A percentile compares a stretch with the other conserved stretches of the same genome.
Evolutionary conservation across 2,329 filamentous ascomycete genomes (phyloP).

Genomic region (Phyllosticta citriasiana): DNA sequence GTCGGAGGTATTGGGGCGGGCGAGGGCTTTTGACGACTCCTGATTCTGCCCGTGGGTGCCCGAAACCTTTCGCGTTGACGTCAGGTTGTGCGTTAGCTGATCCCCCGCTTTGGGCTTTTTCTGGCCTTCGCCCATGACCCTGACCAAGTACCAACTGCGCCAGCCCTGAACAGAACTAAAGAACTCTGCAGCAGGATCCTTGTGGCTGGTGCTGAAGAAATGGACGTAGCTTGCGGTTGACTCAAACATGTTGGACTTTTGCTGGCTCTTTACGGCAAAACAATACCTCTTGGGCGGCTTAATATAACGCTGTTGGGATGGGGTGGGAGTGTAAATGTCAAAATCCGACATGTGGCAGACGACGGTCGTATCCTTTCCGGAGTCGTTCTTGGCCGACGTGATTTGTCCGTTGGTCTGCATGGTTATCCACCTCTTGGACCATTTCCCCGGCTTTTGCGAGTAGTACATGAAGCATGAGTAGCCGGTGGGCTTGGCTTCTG

Average conservation of each 20-base stretch:
- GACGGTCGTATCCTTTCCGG: constrained; percentile 54
- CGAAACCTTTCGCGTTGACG: constrained; percentile 15
- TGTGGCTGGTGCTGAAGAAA: constrained; percentile 77
- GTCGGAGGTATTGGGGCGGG: constrained; percentile 26
- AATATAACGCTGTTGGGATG: constrained; percentile 58
- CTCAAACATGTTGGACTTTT: constrained; percentile 75
- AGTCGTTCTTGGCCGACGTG: constrained; percentile 59
- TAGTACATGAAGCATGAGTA: constrained; percentile 66
- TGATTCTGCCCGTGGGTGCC: constrained; percentile 15
- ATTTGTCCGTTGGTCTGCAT: constrained; percentile 65
- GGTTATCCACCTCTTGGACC: constrained; percentile 76
- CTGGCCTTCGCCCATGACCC: constrained; percentile 52
- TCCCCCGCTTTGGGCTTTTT: constrained; percentile 22
- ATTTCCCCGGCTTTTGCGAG: constrained; percentile 72
- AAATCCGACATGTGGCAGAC: constrained; percentile 86
- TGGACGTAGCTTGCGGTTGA: constrained; percentile 81
- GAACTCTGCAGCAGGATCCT: constrained; percentile 55
- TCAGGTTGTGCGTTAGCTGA: constrained; percentile 8
- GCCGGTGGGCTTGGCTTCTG: constrained; percentile 53
- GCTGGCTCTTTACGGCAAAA: constrained; percentile 84
- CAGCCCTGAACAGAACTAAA: constrained; percentile 64
- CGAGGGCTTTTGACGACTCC: constrained; percentile 13
- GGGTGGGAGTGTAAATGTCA: constrained; percentile 74
- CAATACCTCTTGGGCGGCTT: constrained; percentile 78
- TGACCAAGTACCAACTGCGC: constrained; percentile 86